Evolutionary conservation across 179 eudicot species (phyloP).

Genomic region (Silene vulgaris): DNA sequence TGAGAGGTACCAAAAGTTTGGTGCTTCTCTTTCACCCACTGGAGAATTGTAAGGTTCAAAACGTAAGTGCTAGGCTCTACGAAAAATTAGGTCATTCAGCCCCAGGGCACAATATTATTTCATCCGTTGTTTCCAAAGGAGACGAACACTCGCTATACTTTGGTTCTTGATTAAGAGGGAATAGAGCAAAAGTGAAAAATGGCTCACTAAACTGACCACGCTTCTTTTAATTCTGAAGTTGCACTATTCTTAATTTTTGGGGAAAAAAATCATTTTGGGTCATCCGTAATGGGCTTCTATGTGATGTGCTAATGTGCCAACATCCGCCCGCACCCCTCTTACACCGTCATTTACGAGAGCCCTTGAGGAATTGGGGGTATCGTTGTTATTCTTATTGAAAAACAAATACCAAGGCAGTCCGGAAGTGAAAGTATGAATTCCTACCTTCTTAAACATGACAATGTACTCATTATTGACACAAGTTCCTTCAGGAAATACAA

Average conservation of each 20-base stretch:
- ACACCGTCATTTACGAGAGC: not conserved
- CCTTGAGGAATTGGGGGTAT: not conserved
- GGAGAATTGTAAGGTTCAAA: not conserved
- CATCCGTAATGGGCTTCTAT: not conserved
- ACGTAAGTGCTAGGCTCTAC: no score
- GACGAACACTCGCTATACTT: not conserved
- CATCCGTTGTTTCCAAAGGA: not conserved
- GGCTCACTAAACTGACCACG: not conserved
- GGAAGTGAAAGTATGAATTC: slow-evolving; percentile 11
- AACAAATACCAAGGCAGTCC: not conserved
- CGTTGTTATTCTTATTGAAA: not conserved
- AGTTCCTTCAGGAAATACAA: slow-evolving; percentile 96
- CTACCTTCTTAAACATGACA: slow-evolving; percentile 97
- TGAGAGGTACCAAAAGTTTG: not conserved
- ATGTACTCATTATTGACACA: slow-evolving; percentile 94
- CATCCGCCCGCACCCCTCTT: no score
- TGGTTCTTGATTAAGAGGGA: not conserved
- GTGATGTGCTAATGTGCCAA: not conserved
- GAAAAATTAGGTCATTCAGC: not conserved
- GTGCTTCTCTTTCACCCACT: not conserved
- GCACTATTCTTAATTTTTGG: not conserved
- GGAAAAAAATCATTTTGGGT: no score
- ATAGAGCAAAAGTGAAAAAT: not conserved
- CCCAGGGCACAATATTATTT: not conserved
- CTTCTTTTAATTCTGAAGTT: not conserved